Evolutionary conservation across 2,329 filamentous ascomycete genomes (phyloP), one percentile per base, ranked within the genome.

Genomic region (Simplicillium sp.): DNA sequence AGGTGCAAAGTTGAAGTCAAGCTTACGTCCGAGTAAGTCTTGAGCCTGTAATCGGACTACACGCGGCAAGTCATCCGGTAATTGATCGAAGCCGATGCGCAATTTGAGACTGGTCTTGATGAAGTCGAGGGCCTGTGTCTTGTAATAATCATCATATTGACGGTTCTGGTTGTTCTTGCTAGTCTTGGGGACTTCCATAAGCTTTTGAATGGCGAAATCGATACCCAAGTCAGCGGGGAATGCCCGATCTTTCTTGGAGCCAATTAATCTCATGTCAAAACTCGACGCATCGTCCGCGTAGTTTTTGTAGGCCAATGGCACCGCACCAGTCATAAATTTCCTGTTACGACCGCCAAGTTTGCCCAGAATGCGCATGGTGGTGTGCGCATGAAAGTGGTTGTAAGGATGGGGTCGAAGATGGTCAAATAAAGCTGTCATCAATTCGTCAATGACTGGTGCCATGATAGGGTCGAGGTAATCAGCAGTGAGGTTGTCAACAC

Each of bases 391-490:
- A 61, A 96, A 95, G 60, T 98, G 94, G 53, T 85, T 95, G 60
- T 98, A 95, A 0, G 92, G 92, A 47, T 89, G 83, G 7, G 92
- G 94, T 52, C 84, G 85, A 34, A 99, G 73, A 59, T 98, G 94
- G 48, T 96, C 89, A 73, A 94, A 98, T 1, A 99, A 71, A 1
- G 90, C 90, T 36, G 88, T 92, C 92, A 98, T 98, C 35, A 99
- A 71, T 56, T 99, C 92, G 53, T 98, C 90, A 60, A 99, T 97
- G 18, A 97, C 94, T 0, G 92, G 94, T 2, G 90, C 87, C 90
- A 98, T 98, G 53, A 99, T 97, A 0, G 92, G 94, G 52, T 99
- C 92, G 12, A 99, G 69, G 55, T 98, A 99, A 54, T 98, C 92
- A 0, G 92, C 90, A 0, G 94, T 98, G 1, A 99, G 73, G 52